These are phyloP conservation scores for Globisporangium middletonii DNA, from an alignment of 352 stramenopile genomes.

Conservation along the genomic window DNA sequence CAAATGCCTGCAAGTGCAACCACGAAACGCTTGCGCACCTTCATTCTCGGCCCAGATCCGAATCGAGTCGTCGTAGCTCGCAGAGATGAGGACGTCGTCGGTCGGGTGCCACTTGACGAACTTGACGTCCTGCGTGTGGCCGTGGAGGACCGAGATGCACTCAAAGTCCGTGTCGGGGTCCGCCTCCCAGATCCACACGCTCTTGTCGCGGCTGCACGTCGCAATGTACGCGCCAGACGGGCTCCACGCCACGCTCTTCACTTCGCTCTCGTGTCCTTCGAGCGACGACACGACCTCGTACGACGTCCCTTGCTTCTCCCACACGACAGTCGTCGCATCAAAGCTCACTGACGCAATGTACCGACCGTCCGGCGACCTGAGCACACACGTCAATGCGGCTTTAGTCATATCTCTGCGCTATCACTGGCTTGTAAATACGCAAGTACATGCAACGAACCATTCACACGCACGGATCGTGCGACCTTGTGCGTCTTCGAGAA, in stretches of 20 bases:
- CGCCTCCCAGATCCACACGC: slow-evolving; percentile 98
- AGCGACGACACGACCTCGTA: slow-evolving; percentile 95
- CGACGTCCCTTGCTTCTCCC: slow-evolving; percentile 80
- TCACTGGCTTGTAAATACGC: not conserved
- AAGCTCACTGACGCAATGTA: slow-evolving; percentile 95
- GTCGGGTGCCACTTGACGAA: slow-evolving; percentile 91
- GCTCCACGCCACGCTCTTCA: slow-evolving; percentile 97
- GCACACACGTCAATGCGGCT: not conserved
- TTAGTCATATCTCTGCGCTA: not conserved
- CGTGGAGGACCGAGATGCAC: slow-evolving; percentile 95
- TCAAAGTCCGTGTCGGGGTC: slow-evolving; percentile 95
- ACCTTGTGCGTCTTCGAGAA: slow-evolving; percentile 92
- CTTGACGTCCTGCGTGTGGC: slow-evolving; percentile 97
- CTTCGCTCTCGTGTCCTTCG: slow-evolving; percentile 98
- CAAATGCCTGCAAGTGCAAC: not conserved
- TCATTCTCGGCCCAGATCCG: slow-evolving; percentile 94
- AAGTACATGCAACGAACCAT: slow-evolving; percentile 58
- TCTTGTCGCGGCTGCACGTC: slow-evolving; percentile 98
- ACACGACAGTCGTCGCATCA: slow-evolving; percentile 94
- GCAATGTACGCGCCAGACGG: slow-evolving; percentile 90
- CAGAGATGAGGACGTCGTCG: slow-evolving; percentile 79
- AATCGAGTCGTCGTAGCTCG: slow-evolving; percentile 96
- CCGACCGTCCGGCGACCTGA: slow-evolving; percentile 64
- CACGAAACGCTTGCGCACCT: slow-evolving; percentile 11
- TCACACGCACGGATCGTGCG: slow-evolving; percentile 93